Evolutionary conservation across 139 green algal genomes (phyloP).

Genomic region (Asterochloris erici): DNA sequence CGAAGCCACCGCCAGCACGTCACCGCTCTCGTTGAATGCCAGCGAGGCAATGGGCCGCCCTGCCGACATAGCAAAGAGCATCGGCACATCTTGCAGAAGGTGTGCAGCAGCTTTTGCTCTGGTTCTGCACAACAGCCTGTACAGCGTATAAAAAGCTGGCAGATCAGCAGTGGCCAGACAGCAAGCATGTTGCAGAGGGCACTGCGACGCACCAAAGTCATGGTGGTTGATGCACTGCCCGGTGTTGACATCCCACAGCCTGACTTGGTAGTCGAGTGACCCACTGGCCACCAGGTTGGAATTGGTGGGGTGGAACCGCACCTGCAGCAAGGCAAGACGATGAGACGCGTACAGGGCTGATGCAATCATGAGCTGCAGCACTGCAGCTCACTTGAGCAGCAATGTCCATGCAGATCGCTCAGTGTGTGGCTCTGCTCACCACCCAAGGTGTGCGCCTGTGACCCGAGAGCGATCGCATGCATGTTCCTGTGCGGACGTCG

Average conservation of each 20-base stretch:
- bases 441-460: conserved; percentile 90
- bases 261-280: conserved; percentile 79
- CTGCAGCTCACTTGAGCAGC: neutral
- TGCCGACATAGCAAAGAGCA: conserved; percentile 22
- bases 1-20: conserved; percentile 75
- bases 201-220: conserved; percentile 60
- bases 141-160: neutral
- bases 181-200: neutral
- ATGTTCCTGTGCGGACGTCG: conserved; percentile 45
- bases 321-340: conserved; percentile 29
- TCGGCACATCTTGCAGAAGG: neutral
- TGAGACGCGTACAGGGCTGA: neutral
- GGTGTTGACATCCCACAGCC: conserved; percentile 74
- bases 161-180: neutral
- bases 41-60: conserved; percentile 84
- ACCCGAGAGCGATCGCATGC: conserved; percentile 58
- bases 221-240: conserved; percentile 57
- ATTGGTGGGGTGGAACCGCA: conserved; percentile 76
- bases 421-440: conserved; percentile 25
- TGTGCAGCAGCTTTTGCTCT: neutral
- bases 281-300: conserved; percentile 72
- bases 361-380: neutral
- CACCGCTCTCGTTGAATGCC: conserved; percentile 66
- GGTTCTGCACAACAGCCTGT: neutral
- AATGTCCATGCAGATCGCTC: neutral